Percentiles rank a stretch among this genome's conserved stretches.
Evolutionary conservation across 371 early-diverging fungal species (phyloP).

Genomic region (Thermomucor indicae-seudaticae): DNA sequence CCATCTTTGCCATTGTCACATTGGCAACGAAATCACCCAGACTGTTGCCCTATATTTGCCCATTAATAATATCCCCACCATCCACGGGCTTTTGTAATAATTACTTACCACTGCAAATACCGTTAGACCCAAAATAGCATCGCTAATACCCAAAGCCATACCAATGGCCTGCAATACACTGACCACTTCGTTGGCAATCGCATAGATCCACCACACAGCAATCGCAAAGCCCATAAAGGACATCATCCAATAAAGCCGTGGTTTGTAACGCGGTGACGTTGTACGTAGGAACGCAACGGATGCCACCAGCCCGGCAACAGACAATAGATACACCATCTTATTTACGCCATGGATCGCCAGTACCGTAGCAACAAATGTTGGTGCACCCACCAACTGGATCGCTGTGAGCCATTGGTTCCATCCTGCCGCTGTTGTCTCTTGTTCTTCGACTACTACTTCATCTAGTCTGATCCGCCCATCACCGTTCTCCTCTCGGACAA

Average conservation of each 20-base stretch:
- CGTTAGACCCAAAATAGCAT: conserved; percentile 79
- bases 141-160: conserved; percentile 68
- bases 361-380: conserved; percentile 32
- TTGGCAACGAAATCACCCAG: conserved; percentile 84
- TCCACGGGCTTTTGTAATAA: background rate
- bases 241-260: conserved; percentile 43
- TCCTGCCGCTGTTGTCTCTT: conserved; percentile 3
- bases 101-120: conserved; percentile 73
- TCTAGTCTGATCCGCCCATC: conserved; percentile 11
- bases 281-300: conserved; percentile 24
- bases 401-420: conserved; percentile 52
- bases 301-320: conserved; percentile 21
- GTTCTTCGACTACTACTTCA: conserved; percentile 19
- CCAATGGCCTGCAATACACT: conserved; percentile 76
- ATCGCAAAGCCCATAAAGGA: conserved; percentile 68
- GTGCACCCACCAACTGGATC: conserved; percentile 32
- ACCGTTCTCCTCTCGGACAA: conserved; percentile 36
- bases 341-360: conserved; percentile 19
- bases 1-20: conserved; percentile 77
- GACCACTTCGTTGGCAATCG: conserved; percentile 83
- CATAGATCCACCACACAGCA: conserved; percentile 75
- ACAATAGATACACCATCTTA: conserved; percentile 17
- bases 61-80: background rate
- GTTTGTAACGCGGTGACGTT: conserved; percentile 21
- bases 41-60: conserved; percentile 65